Evolutionary conservation across 805 yeast species (phyloP).

Genomic region (Nakazawaea anatomiae): DNA sequence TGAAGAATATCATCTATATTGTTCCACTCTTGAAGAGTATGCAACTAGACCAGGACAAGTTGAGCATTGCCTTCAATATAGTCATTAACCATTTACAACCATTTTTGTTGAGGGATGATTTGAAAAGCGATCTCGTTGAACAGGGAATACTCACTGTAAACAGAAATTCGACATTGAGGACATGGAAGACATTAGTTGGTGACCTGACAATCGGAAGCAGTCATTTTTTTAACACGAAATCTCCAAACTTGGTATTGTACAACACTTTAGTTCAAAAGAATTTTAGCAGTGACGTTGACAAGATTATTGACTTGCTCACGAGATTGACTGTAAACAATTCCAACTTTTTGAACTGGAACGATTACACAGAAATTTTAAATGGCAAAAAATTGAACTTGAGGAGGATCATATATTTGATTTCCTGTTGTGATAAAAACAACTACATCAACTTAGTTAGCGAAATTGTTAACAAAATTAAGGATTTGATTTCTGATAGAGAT

Average conservation of each 20-base stretch:
- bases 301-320: slow-evolving; percentile 15
- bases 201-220: slow-evolving; percentile 38
- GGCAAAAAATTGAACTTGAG: slow-evolving; percentile 47
- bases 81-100: slow-evolving; percentile 5
- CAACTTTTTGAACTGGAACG: slow-evolving; percentile 69
- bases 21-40: slow-evolving; percentile 1
- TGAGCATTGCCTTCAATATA: slow-evolving; percentile 1
- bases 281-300: slow-evolving; percentile 31
- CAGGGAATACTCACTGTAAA: background rate
- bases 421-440: slow-evolving; percentile 57
- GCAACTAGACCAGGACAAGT: slow-evolving; percentile 7
- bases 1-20: background rate
- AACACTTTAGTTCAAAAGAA: slow-evolving; percentile 41
- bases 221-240: slow-evolving; percentile 1
- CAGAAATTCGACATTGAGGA: slow-evolving; percentile 28
- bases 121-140: background rate
- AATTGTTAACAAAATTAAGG: slow-evolving; percentile 42
- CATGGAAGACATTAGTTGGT: slow-evolving; percentile 58
- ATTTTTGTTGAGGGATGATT: slow-evolving; percentile 3
- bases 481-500: slow-evolving; percentile 26
- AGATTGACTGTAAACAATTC: slow-evolving; percentile 22
- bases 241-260: background rate
- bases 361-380: slow-evolving; percentile 46
- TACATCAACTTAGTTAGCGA: slow-evolving; percentile 42
- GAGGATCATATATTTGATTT: slow-evolving; percentile 57